A percentile compares a stretch with the other conserved stretches of the same genome.
Conservation (phyloP, 306 rosid species). For the Parietaria judaica region DNA sequence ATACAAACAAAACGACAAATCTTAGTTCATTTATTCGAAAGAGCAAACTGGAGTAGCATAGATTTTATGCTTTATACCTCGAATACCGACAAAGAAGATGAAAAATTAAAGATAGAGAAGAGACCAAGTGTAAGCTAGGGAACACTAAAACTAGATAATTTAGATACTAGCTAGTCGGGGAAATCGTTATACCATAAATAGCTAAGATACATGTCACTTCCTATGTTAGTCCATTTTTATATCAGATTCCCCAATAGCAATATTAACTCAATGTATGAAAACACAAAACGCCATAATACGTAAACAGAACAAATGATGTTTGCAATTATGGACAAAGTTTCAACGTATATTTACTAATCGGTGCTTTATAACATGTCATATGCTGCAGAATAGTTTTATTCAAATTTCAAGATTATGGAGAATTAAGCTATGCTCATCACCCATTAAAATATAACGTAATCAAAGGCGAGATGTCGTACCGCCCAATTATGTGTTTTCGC, state of each 20-base stretch:
- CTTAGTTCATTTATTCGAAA: too few relatives aligned
- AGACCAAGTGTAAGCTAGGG: not conserved
- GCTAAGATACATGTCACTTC: not conserved
- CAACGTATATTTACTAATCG: too few relatives aligned
- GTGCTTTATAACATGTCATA: not conserved
- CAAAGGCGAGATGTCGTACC: constrained; percentile 40
- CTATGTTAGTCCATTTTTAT: not conserved
- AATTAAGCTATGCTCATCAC: constrained; percentile 1
- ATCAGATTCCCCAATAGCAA: not conserved
- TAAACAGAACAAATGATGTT: not conserved
- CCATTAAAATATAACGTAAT: constrained; percentile 11
- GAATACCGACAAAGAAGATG: too few relatives aligned
- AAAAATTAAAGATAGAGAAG: too few relatives aligned
- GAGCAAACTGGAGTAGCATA: too few relatives aligned
- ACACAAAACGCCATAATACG: not conserved
- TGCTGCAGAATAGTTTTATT: not conserved
- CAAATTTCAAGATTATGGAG: constrained; percentile 13
- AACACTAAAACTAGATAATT: not conserved
- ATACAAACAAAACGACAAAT: not conserved
- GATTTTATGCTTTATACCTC: too few relatives aligned
- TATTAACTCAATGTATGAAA: not conserved
- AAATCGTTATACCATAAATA: not conserved
- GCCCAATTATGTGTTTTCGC: constrained; percentile 99
- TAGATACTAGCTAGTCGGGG: not conserved
- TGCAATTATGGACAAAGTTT: too few relatives aligned